A percentile compares a stretch with the other conserved stretches of the same genome.
Evolutionary conservation across 1,284 basidiomycete genomes (phyloP).

Genomic region (Meira miltonrushii): DNA sequence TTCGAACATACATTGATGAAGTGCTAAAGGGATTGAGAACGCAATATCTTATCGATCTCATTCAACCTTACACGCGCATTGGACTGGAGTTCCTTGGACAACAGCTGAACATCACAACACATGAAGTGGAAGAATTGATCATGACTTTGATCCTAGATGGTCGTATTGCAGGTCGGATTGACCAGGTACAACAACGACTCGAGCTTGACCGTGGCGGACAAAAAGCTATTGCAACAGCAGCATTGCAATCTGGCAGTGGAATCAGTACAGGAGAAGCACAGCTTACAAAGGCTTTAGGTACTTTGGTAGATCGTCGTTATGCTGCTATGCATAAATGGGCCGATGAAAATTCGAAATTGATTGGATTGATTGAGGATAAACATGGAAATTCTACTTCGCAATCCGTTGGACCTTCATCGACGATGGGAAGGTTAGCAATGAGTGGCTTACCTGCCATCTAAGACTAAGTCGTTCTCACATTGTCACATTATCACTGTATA

Average conservation of each 20-base stretch:
- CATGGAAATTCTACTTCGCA: background rate
- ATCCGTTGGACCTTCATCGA: no score
- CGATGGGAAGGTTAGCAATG: no score
- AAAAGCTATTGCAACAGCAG: conserved; percentile 11
- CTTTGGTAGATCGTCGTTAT: conserved; percentile 75
- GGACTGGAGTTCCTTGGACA: conserved; percentile 85
- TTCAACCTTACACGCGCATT: conserved; percentile 90
- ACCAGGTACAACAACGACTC: conserved; percentile 86
- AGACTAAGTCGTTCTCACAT: no score
- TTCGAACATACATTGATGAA: conserved; percentile 87
- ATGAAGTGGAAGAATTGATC: conserved; percentile 86
- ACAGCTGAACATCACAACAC: conserved; percentile 80
- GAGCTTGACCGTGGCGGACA: conserved; percentile 64
- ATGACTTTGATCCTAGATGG: conserved; percentile 90
- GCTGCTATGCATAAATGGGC: conserved; percentile 75
- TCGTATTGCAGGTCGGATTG: conserved; percentile 79
- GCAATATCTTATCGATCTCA: conserved; percentile 92
- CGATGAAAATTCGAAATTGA: conserved; percentile 67
- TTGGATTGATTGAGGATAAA: conserved; percentile 55
- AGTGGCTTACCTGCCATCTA: no score
- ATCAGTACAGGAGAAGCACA: conserved; percentile 7
- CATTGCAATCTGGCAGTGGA: conserved; percentile 15
- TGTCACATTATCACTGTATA: no score
- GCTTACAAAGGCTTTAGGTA: conserved; percentile 61
- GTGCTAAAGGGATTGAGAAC: conserved; percentile 85